Conservation (phyloP, 1,284 basidiomycete species). For the Inonotus hispidus region DNA sequence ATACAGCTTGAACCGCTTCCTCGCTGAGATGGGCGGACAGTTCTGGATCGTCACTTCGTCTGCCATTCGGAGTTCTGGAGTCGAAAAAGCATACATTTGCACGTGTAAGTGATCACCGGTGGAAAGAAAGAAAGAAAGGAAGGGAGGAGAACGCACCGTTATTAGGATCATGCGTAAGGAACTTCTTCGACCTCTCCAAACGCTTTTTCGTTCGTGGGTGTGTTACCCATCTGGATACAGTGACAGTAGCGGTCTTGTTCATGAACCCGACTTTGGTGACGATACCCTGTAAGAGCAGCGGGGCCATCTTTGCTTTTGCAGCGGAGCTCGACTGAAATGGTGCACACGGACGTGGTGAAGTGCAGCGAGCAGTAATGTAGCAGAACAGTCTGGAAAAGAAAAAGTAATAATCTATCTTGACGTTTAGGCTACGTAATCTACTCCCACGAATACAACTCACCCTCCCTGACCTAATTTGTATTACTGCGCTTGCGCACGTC, state of each 20-base stretch:
- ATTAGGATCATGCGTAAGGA: conserved; percentile 63
- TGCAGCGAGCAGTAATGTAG: neutral
- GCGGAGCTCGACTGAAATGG: neutral
- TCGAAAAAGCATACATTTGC: neutral
- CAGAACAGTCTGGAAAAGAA: neutral
- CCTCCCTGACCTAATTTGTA: neutral
- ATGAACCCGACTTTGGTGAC: conserved; percentile 76
- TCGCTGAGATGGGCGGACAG: conserved; percentile 70
- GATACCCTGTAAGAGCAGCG: conserved; percentile 63
- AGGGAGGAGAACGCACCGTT: conserved; percentile 45
- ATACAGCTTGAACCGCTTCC: conserved; percentile 69
- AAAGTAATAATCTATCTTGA: neutral
- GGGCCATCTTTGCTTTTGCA: conserved; percentile 49
- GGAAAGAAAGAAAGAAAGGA: too few relatives aligned
- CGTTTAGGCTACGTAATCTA: neutral
- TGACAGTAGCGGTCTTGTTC: conserved; percentile 78
- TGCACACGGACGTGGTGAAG: neutral
- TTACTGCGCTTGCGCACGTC: neutral
- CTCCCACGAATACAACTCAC: conserved; percentile 9
- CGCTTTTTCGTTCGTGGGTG: conserved; percentile 73
- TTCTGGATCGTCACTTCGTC: conserved; percentile 73
- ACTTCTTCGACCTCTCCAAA: conserved; percentile 69
- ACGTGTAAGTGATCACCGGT: too few relatives aligned
- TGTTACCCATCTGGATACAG: conserved; percentile 61
- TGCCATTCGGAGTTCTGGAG: conserved; percentile 53